Evolutionary conservation across 495 filamentous ascomycete genomes (phyloP), one percentile per base, ranked within the genome.

Genomic region (Sporormia fimetaria): DNA sequence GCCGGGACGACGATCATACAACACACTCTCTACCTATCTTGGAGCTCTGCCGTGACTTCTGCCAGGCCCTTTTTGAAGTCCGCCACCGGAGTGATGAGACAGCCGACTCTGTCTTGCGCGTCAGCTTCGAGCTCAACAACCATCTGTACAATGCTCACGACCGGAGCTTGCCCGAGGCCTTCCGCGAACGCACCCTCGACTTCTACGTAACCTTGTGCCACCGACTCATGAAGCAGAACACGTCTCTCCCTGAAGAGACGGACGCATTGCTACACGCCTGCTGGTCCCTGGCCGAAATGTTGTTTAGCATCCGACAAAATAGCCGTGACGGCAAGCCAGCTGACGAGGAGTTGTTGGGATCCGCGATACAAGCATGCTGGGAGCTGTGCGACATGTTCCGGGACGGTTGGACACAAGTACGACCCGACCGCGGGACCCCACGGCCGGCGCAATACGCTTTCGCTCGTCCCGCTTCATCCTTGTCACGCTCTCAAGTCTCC

Each of bases 151-250:
- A 87, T 58, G 86, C 84, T 2, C 83, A 90, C 51, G 87, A 93
- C 58, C 73, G 83, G 31, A 78, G 73, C 34, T 68, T 94, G 10
- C 87, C 87, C 0, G 83, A 88, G 55, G 81, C 83, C 0, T 94
- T 94, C 59, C 74, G 81, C 29, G 87, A 94, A 59, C 68, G 87
- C 35, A 93, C 87, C 0, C 62, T 94, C 37, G 87, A 94, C 49
- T 94, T 94, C 51, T 94, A 93, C 55, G 83, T 94, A 46, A 93
- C 87, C 0, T 57, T 94, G 2, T 94, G 87, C 41, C 87, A 94
- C 59, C 74, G 87, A 21, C 67, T 94, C 4, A 94, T 94, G 87
- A 93, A 92, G 58, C 87, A 94, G 60, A 73, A 83, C 33, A 79
- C 73, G 34, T 75, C 77, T 21, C 59, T 83, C 1, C 78, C 76